Base-by-base conservation (phyloP, 2,329 filamentous ascomycete species). In the Septoria linicola region DNA sequence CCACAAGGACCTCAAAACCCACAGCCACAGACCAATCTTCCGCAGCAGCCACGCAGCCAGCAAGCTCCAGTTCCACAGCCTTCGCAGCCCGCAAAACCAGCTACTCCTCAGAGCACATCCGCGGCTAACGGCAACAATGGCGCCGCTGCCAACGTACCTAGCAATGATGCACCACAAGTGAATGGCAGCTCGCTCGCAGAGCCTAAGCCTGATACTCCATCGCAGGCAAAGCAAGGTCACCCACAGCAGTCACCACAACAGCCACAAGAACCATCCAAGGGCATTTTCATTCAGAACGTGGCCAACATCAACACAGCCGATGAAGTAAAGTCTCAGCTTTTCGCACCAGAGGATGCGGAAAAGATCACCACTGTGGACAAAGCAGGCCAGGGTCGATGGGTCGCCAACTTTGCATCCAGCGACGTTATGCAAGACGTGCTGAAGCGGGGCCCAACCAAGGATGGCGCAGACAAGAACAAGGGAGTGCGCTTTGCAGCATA, bases 381-480 rank as follows among this genome's bases (percentile, higher is more conserved):
- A 72, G 88, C 84, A 75, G 88, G 84, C 76, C 83, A 83, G 64
- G 83, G 83, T 55, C 89, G 89, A 75, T 91, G 86, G 73, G 88
- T 96, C 42, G 89, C 89, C 20, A 85, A 91, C 59, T 97, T 97
- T 74, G 83, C 85, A 67, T 88, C 80, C 2, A 67, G 77, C 2
- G 87, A 95, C 60, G 88, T 95, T 42, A 88, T 92, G 65, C 88
- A 91, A 63, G 82, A 80, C 27, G 89, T 90, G 27, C 79, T 96
- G 65, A 80, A 83, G 35, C 84, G 83, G 58, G 78, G 95, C 52
- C 81, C 89, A 4, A 79, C 85, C 63, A 92, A 91, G 77, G 65
- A 69, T 16, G 63, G 51, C 20, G 55, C 54, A 35, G 66, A 87
- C 83, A 83, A 88, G 57, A 86, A 85, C 57, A 88, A 87, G 72